Conservation (phyloP, 2,329 filamentous ascomycete species). For the Fusarium aywerte region DNA sequence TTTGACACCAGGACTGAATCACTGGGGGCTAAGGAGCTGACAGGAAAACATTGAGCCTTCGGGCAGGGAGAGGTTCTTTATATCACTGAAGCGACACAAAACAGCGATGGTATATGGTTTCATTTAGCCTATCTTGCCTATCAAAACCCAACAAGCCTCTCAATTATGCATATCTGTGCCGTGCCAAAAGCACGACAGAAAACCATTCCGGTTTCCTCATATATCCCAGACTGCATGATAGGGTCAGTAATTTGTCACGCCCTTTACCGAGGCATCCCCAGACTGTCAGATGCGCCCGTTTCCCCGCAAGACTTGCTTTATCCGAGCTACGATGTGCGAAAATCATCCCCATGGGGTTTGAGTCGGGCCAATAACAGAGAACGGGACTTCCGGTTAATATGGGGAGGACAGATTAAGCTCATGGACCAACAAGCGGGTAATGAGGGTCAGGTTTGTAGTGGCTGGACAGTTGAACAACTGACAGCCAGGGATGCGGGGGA, state of each 20-base stretch:
- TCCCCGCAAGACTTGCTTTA: constrained; percentile 21
- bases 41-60: fast-evolving
- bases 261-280: not conserved
- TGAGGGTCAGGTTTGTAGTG: not conserved
- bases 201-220: not conserved
- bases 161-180: not conserved
- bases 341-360: constrained; percentile 10
- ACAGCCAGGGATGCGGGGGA: not conserved
- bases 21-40: not conserved
- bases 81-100: not conserved
- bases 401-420: not conserved
- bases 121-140: not conserved
- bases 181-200: not conserved
- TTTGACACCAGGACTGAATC: not conserved
- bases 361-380: not conserved
- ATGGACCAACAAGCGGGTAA: not conserved
- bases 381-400: not conserved
- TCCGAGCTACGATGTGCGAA: constrained; percentile 15
- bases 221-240: not conserved
- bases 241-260: not conserved
- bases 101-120: not conserved
- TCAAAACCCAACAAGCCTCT: not conserved
- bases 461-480: not conserved
- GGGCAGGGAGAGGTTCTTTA: not conserved
- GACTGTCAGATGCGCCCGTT: not conserved